Base-by-base conservation (phyloP, 2,329 filamentous ascomycete genomes). In the Ophiosphaerella korrae region DNA sequence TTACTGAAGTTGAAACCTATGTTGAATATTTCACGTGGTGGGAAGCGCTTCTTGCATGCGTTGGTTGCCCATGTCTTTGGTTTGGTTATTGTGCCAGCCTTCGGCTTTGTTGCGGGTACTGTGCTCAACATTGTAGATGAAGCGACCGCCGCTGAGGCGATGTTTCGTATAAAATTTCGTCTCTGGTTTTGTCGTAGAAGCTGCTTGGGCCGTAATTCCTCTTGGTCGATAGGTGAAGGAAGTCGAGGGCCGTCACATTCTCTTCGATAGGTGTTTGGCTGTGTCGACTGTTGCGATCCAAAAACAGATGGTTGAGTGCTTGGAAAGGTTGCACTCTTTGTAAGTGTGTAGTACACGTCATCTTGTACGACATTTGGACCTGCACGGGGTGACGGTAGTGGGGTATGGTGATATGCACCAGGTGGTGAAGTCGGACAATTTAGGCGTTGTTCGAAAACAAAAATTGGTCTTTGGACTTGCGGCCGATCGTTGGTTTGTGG, bases 1-100 rank as follows among this genome's bases (percentile, higher is more conserved):
- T 38, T 42, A 8, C 34, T 37, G 26, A 59, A 59, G 43, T 48
- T 52, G 35, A 59, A 59, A 40, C 48, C 46, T 32, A 43, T 46
- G 41, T 57, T 55, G 51, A 59, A 59, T 34, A 59, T 38, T 9
- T 51, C 47, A 38, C 50, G 42, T 37, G 53, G 52, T 0, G 45
- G 35, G 33, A 44, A 37, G 4, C 45, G 45, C 32, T 43, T 53
- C 40, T 14, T 16, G 11, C 21, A 26, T 11, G 7, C 24, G 21
- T 13, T 50, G 53, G 13, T 21, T 48, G 16, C 32, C 49, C 21
- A 42, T 42, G 33, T 42, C 33, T 34, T 42, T 41, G 32, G 43
- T 21, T 45, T 45, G 21, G 32, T 32, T 18, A 40, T 29, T 36
- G 8, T 13, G 7, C 32, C 3, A 14, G 21, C 21, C 33, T 33